Base-by-base conservation (phyloP, 2,329 filamentous ascomycete genomes). In the Paraconiothyrium sp. region DNA sequence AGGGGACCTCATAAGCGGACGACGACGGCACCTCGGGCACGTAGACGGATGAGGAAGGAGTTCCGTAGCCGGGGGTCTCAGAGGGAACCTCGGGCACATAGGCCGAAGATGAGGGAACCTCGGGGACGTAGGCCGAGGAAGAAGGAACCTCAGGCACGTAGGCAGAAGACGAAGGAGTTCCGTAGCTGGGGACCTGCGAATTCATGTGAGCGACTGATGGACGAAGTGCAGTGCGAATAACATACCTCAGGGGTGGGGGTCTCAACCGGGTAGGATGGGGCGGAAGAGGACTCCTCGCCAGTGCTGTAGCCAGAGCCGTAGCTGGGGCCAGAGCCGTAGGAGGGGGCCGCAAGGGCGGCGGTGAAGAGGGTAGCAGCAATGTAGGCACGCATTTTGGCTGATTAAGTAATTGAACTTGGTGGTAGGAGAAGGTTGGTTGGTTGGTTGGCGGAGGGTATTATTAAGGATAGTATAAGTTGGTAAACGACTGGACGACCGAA, bases 401-500 rank as follows among this genome's bases (percentile, higher is more conserved):
- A 75, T 77, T 71, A 66, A 58, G 62, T 61, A 69, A 67, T 72
- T 61, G 63, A 68, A 71, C 67, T 75, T 74, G 66, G 63, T 39
- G 51, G 51, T 50, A 39, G 54, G 48, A 51, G 52, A 44, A 67
- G 61, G 62, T 39, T 52, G 65, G 67, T 64, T 61, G 65, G 62
- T 51, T 62, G 49, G 41, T 49, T 54, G 67, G 61, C 59, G 67
- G 62, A 58, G 60, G 65, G 66, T 67, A 69, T 64, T 71, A 66
- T 78, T 78, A 78, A 78, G 62, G 76, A 79, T 68, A 72, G 76
- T 78, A 76, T 72, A 76, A 76, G 75, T 75, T 77, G 74, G 70
- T 71, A 70, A 78, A 78, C 74, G 77, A 79, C 69, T 78, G 77
- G 77, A 79, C 77, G 76, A 78, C 76, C 76, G 74, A 73, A 76